phyloP scores from a whole-genome alignment of 192 early-diverging fungal species.

The Mortierella claussenii region DNA sequence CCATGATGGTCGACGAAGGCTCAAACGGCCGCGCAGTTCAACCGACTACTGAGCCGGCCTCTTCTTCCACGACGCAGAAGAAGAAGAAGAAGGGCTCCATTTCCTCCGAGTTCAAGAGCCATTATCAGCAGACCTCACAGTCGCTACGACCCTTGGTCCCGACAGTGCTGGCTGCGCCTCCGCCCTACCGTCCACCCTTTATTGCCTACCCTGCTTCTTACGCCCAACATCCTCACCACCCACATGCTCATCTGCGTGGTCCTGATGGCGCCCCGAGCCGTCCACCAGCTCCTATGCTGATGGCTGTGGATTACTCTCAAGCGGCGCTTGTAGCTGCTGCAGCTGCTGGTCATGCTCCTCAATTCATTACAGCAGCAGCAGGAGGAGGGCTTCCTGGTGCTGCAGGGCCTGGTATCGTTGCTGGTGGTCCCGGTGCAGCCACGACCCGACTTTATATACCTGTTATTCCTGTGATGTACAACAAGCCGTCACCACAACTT shows the following conservation, averaged over 20 bases:
- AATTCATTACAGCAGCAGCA: conserved; percentile 16
- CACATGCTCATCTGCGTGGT: conserved; percentile 7
- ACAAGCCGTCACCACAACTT: conserved; percentile 24
- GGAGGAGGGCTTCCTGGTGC: conserved; percentile 6
- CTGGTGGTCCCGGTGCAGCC: neutral
- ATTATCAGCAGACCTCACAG: neutral
- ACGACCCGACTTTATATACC: conserved; percentile 38
- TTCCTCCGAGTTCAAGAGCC: conserved; percentile 8
- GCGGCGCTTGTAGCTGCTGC: neutral
- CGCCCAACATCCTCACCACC: no score
- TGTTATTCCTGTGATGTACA: conserved; percentile 51
- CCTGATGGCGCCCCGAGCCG: conserved; percentile 1
- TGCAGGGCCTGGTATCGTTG: neutral
- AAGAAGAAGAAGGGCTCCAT: conserved; percentile 27
- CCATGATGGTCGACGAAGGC: conserved; percentile 27
- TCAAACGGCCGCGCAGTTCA: conserved; percentile 41
- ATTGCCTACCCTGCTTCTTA: conserved; percentile 36
- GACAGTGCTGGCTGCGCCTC: conserved; percentile 23
- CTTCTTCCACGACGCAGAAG: neutral
- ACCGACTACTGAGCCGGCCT: conserved; percentile 16
- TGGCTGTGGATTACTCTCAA: conserved; percentile 48
- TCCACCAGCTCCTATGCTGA: conserved; percentile 33
- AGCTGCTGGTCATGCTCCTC: conserved; percentile 12
- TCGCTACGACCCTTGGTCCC: conserved; percentile 34
- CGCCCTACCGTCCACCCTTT: conserved; percentile 44